A percentile compares a stretch with the other conserved stretches of the same genome.
phyloP scores from a whole-genome alignment of 139 green algal species.

The Chlamydomonas sphaeroides region DNA sequence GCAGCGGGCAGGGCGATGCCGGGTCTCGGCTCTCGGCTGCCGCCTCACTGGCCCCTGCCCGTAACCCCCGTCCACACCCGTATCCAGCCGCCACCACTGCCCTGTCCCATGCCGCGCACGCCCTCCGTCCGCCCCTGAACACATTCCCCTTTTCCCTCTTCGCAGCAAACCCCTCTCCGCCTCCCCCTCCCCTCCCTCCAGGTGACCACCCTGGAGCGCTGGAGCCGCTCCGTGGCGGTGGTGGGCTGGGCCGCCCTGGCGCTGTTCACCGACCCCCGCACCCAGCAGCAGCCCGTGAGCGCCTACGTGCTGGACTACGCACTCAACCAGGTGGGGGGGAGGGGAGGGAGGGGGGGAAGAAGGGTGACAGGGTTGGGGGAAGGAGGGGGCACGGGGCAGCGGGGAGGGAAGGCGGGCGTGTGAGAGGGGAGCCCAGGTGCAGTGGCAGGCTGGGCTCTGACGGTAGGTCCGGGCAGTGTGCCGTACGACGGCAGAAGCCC shows the following conservation, averaged over 20 bases:
- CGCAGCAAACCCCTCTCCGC: no score
- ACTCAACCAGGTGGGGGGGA: conserved; percentile 58
- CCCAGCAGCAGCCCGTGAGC: conserved; percentile 54
- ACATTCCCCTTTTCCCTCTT: no score
- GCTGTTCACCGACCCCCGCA: conserved; percentile 64
- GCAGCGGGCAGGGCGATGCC: background rate
- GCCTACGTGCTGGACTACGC: conserved; percentile 66
- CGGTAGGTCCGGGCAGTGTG: no score
- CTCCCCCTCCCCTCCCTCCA: conserved; percentile 3
- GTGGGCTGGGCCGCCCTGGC: conserved; percentile 67
- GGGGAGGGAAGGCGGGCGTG: no score
- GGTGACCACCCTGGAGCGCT: conserved; percentile 59
- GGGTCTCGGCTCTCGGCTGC: background rate
- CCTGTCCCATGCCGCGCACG: no score
- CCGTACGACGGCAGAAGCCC: no score
- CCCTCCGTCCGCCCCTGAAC: no score
- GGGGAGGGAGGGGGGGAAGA: background rate
- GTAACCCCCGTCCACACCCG: background rate
- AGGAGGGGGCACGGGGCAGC: no score
- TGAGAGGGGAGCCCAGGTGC: no score
- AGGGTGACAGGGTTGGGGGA: no score
- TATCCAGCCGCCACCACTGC: background rate
- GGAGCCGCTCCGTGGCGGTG: conserved; percentile 39
- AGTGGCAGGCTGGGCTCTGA: no score
- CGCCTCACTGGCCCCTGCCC: background rate